phyloP scores from a whole-genome alignment of 2,329 filamentous ascomycete species.

The Cryphonectria parasitica region DNA sequence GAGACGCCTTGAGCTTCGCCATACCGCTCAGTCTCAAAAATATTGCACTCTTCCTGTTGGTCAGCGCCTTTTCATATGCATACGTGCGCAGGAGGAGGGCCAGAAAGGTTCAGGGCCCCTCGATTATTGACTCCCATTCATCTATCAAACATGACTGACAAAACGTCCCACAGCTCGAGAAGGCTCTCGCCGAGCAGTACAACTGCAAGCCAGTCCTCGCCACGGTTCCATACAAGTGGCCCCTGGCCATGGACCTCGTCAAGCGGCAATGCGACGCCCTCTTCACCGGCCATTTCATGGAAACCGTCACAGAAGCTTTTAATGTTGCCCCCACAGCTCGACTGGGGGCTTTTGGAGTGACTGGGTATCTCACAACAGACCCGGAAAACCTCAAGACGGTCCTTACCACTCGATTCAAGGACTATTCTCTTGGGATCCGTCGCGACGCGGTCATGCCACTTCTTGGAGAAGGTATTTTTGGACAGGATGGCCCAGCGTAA shows the following conservation, averaged over 20 bases:
- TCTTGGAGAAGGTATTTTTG: constrained; percentile 42
- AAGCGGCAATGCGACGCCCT: constrained; percentile 29
- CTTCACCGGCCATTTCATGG: constrained; percentile 24
- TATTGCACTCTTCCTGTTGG: not conserved
- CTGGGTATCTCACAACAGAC: constrained; percentile 31
- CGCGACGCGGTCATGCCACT: constrained; percentile 34
- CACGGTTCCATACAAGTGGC: constrained; percentile 32
- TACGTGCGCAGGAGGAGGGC: not conserved
- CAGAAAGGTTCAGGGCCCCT: not conserved
- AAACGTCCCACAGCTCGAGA: not conserved
- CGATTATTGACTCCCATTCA: not conserved
- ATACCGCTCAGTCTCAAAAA: not conserved
- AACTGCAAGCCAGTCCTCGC: constrained; percentile 29
- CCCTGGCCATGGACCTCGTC: constrained; percentile 32
- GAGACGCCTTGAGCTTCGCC: not conserved
- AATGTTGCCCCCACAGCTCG: constrained; percentile 26
- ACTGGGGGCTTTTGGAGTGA: constrained; percentile 28
- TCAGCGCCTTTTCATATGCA: not conserved
- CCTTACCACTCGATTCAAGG: constrained; percentile 35
- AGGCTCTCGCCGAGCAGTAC: constrained; percentile 26
- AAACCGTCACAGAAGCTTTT: constrained; percentile 28
- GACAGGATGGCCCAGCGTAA: constrained; percentile 36
- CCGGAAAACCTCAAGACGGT: constrained; percentile 38
- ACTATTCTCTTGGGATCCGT: constrained; percentile 37
- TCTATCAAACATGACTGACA: not conserved